These are phyloP conservation scores for Pelargonium fulgidum DNA, from an alignment of 441 rosid species.

Conservation along the genomic window DNA sequence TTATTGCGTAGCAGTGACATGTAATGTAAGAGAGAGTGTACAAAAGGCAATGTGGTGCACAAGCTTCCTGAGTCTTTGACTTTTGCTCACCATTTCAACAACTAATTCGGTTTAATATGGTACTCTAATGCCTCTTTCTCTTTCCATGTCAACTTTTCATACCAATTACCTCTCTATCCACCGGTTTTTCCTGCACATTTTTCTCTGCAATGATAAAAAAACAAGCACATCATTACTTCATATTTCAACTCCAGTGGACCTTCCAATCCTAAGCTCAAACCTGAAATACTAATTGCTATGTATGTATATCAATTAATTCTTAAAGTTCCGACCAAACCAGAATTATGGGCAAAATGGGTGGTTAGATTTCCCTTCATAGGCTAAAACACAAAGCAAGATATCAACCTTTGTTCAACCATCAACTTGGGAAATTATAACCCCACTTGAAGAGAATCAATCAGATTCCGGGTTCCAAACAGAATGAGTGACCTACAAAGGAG, in stretches of 20 bases:
- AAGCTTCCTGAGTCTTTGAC: background rate
- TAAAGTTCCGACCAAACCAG: constrained; percentile 1
- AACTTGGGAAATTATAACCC: no score
- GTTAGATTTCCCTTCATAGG: background rate
- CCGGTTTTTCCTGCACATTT: background rate
- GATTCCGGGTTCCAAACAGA: no score
- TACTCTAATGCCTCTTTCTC: background rate
- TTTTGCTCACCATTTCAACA: background rate
- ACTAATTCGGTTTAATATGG: background rate
- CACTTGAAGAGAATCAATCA: no score
- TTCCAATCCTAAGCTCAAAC: background rate
- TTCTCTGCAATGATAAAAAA: no score
- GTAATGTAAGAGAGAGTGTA: background rate
- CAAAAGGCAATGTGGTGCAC: constrained; percentile 1
- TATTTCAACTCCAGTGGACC: no score
- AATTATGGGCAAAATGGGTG: background rate
- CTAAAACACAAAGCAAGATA: background rate
- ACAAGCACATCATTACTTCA: no score
- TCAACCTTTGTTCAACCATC: background rate
- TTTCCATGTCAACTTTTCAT: no score
- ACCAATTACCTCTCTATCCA: no score
- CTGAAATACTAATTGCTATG: background rate
- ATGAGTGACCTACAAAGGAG: no score
- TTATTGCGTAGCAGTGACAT: no score
- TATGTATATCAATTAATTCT: background rate